These are phyloP conservation scores for Falciphora oryzae DNA, from an alignment of 2,329 filamentous ascomycete genomes.

Conservation along the genomic window DNA sequence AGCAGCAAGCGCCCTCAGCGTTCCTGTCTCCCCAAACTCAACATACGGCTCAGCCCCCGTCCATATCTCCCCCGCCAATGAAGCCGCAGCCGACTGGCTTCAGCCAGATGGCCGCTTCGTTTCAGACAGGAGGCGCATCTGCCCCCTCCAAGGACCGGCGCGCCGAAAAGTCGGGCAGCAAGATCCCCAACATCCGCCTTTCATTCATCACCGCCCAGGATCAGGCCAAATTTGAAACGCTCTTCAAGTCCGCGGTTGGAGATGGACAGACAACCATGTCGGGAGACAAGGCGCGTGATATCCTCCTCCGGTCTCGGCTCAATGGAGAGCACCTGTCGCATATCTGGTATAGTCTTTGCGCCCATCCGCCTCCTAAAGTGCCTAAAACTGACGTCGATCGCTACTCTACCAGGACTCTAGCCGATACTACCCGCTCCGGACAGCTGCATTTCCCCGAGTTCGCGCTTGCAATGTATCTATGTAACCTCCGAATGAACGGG, in stretches of 20 bases:
- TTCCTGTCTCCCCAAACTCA: slow-evolving; percentile 40
- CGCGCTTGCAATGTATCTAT: slow-evolving; percentile 95
- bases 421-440: slow-evolving; percentile 93
- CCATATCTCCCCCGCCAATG: slow-evolving; percentile 52
- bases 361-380: not conserved
- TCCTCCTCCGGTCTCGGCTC: slow-evolving; percentile 82
- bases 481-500: slow-evolving; percentile 85
- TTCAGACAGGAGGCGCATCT: slow-evolving; percentile 41
- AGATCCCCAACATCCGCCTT: slow-evolving; percentile 88
- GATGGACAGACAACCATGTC: slow-evolving; percentile 80
- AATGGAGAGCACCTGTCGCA: slow-evolving; percentile 82
- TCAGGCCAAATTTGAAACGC: slow-evolving; percentile 92
- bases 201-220: slow-evolving; percentile 95
- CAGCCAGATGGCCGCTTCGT: slow-evolving; percentile 60
- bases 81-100: slow-evolving; percentile 63
- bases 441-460: slow-evolving; percentile 98
- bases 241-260: slow-evolving; percentile 93
- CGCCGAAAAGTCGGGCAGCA: slow-evolving; percentile 52
- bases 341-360: slow-evolving; percentile 65
- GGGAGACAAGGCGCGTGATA: slow-evolving; percentile 85
- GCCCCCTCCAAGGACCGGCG: slow-evolving; percentile 38
- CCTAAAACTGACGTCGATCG: not conserved
- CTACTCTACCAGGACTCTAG: slow-evolving; percentile 61
- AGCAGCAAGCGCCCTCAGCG: slow-evolving; percentile 36
- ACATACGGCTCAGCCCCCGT: slow-evolving; percentile 33